Percentiles rank a stretch among this genome's conserved stretches.
phyloP scores from a whole-genome alignment of 306 rosid genomes.

The Glycine latifolia region DNA sequence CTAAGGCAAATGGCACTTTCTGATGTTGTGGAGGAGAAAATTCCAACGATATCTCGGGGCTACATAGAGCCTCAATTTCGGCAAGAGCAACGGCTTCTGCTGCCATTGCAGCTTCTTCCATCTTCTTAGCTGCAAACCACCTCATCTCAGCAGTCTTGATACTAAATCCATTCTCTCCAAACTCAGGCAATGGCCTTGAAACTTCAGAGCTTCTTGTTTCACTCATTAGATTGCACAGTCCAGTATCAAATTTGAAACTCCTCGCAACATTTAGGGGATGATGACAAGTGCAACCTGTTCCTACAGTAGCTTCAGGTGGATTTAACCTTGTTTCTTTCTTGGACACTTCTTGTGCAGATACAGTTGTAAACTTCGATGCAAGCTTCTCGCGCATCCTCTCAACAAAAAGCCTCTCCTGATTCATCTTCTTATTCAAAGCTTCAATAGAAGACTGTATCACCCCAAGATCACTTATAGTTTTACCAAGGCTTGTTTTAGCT shows the following conservation, averaged over 20 bases:
- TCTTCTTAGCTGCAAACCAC: conserved; percentile 91
- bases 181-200: conserved; percentile 37
- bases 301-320: conserved; percentile 44
- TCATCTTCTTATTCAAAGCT: conserved; percentile 82
- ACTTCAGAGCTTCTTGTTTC: conserved; percentile 53
- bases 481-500: conserved; percentile 81
- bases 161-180: conserved; percentile 50
- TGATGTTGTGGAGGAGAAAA: conserved; percentile 65
- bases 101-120: conserved; percentile 97
- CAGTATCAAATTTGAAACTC: conserved; percentile 44
- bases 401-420: conserved; percentile 71
- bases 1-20: conserved; percentile 56
- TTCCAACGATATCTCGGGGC: conserved; percentile 52
- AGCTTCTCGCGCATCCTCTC: conserved; percentile 75
- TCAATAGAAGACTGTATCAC: conserved; percentile 83
- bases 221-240: conserved; percentile 44
- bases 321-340: conserved; percentile 45
- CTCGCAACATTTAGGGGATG: conserved; percentile 42
- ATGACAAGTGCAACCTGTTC: conserved; percentile 33
- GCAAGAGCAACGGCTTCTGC: conserved; percentile 96
- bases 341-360: conserved; percentile 61
- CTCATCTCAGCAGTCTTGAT: conserved; percentile 87
- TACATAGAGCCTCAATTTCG: conserved; percentile 75
- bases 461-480: conserved; percentile 83
- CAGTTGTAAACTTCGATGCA: conserved; percentile 69